Base-by-base conservation (phyloP, 2,329 filamentous ascomycete genomes). In the Raffaelea deltoideospora region DNA sequence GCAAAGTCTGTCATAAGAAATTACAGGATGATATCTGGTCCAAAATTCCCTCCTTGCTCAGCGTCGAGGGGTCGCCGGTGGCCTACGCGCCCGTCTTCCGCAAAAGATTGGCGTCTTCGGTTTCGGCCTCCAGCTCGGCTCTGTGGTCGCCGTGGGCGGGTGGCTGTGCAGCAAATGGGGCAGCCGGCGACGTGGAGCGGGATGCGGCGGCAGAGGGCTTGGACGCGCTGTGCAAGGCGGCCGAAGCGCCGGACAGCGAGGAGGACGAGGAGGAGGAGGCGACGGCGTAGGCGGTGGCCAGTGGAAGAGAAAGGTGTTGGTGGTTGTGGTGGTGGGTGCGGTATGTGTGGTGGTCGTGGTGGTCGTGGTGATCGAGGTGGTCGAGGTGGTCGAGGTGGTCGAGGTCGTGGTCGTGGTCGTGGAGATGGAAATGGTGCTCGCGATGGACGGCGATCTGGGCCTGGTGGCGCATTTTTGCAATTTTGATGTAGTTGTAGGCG, bases 401-500 rank as follows among this genome's bases (percentile, higher is more conserved):
- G 48, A 54, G 11, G 24, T 14, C 7, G 29, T 19, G 22, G 10
- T 15, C 5, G 9, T 22, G 17, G 14, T 33, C 19, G n/a, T 20
- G 26, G n/a, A 22, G 23, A 11, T 35, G 50, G 56, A 30, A 53
- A 40, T 54, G 48, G 39, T 60, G 60, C 22, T 52, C 56, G 9
- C 52, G 52, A 35, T 71, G 67, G 2, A 64, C 65, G 21, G 66
- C 61, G 24, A 56, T 51, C 48, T 65, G 65, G 2, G 86, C 84
- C 11, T 94, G 82, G 37, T 70, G 61, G 33, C 83, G 72, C 90
- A 98, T 95, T 57, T 82, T 84, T 34, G 65, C 68, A 44, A 96
- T 84, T 56, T 98, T 96, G 56, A 96, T 77, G 53, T 83, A 95
- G 52, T 98, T 98, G 59, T 98, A 98, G 13, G 77, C 75, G 5